Evolutionary conservation across 495 filamentous ascomycete species (phyloP).

Genomic region (Amniculicola lignicola): DNA sequence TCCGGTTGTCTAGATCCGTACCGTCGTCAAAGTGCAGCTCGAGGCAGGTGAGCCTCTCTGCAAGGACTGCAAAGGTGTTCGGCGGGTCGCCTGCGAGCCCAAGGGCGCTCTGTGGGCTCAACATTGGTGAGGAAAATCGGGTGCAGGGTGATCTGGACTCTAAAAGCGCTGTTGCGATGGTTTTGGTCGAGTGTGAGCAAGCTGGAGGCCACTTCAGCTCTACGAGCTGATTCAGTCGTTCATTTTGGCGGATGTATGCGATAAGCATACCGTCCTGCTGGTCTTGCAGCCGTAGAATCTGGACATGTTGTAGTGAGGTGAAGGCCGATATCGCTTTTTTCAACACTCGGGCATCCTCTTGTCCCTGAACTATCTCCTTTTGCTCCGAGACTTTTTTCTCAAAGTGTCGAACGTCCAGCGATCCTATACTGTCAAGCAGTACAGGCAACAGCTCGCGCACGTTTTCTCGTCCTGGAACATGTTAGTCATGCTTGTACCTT

Average conservation of each 20-base stretch:
- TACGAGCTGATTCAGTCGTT: constrained; percentile 38
- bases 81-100: constrained; percentile 49
- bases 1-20: constrained; percentile 52
- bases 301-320: constrained; percentile 60
- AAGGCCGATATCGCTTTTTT: constrained; percentile 57
- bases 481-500: constrained; percentile 29
- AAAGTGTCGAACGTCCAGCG: constrained; percentile 42
- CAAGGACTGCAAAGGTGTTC: constrained; percentile 51
- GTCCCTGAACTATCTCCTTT: constrained; percentile 41
- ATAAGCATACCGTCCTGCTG: constrained; percentile 54
- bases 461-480: constrained; percentile 38
- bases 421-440: constrained; percentile 31
- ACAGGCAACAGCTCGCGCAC: constrained; percentile 38
- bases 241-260: constrained; percentile 43
- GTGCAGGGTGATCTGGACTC: constrained; percentile 54
- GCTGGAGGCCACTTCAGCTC: constrained; percentile 61
- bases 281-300: constrained; percentile 63
- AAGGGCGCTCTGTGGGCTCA: constrained; percentile 58
- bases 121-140: constrained; percentile 62
- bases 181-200: constrained; percentile 60
- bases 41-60: constrained; percentile 52
- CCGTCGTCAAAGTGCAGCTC: constrained; percentile 55
- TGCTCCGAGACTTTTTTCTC: constrained; percentile 47
- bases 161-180: constrained; percentile 56
- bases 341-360: constrained; percentile 49